Evolutionary conservation across 371 early-diverging fungal genomes (phyloP), one percentile per base, ranked within the genome.

Genomic region (Rhizopus sp.): DNA sequence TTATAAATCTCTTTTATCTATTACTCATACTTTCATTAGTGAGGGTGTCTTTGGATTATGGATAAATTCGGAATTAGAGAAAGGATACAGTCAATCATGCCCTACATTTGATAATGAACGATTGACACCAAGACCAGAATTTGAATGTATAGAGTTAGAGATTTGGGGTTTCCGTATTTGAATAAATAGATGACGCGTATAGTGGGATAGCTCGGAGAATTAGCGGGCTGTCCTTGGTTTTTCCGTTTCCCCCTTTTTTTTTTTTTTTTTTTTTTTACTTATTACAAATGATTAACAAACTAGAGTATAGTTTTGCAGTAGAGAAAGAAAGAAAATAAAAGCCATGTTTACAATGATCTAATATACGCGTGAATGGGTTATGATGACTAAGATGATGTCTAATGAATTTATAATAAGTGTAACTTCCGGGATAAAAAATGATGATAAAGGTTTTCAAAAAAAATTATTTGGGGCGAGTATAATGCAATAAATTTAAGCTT

Each of bases 1-100:
- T 42, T 49, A 33, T 23, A 23, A 23, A 23, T 23, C 23, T 23
- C 13, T 13, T 39, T 39, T 39, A 13, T 13, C 13, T 8, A 34
- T 3, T 50, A 4, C 5, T 2, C 6, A 23, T 23, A 23, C 23
- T 23, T 23, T 23, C 23, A 23, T 33, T 66, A 88, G 90, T 9
- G 86, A 91, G 59, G 93, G 93, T 33, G 83, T 84, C 55, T 93
- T 94, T 79, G 97, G 96, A 0, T 74, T 97, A 29, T 97, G 93
- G 93, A 72, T 97, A 23, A 90, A 96, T 59, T 81, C 86, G 29
- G 90, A 94, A 59, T 77, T 97, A n/a, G 85, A 91, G 53, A 82
- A 82, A 34, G 97, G 97, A 0, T 88, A 92, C 59, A 87, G 89
- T 4, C 86, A 85, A 9, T 72, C 73, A 29, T 93, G 93, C 57